Evolutionary conservation across 768 basidiomycete species (phyloP).

Genomic region (Tulasnella sp.): DNA sequence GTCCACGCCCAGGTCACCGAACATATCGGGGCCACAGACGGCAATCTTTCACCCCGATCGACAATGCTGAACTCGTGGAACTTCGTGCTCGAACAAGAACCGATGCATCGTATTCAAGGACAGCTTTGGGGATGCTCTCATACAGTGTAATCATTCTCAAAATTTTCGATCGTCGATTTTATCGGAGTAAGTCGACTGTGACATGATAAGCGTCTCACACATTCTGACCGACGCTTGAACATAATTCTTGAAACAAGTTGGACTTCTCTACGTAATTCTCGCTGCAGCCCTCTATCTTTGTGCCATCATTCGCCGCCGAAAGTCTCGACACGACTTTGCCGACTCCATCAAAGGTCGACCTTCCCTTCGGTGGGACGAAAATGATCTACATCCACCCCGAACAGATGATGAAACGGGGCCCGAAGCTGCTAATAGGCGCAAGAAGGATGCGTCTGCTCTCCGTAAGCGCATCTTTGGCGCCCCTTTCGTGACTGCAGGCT

Average conservation of each 20-base stretch:
- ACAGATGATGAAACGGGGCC: neutral
- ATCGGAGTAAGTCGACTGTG: slow-evolving; percentile 47
- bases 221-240: neutral
- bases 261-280: slow-evolving; percentile 34
- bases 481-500: slow-evolving; percentile 75
- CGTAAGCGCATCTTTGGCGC: slow-evolving; percentile 52
- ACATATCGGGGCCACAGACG: slow-evolving; percentile 30
- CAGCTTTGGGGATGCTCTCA: slow-evolving; percentile 63
- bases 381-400: neutral
- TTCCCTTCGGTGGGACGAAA: neutral
- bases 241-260: slow-evolving; percentile 24
- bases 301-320: slow-evolving; percentile 53
- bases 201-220: neutral
- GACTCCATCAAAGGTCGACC: slow-evolving; percentile 36
- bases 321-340: slow-evolving; percentile 69
- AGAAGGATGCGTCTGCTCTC: slow-evolving; percentile 25
- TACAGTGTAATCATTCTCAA: slow-evolving; percentile 67
- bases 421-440: neutral
- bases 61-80: slow-evolving; percentile 43
- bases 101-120: slow-evolving; percentile 71
- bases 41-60: slow-evolving; percentile 31
- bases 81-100: slow-evolving; percentile 73
- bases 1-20: neutral
- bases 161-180: slow-evolving; percentile 70
- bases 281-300: slow-evolving; percentile 51